phyloP scores from a whole-genome alignment of 2,329 filamentous ascomycete genomes.

The Fusarium staphyleae region DNA sequence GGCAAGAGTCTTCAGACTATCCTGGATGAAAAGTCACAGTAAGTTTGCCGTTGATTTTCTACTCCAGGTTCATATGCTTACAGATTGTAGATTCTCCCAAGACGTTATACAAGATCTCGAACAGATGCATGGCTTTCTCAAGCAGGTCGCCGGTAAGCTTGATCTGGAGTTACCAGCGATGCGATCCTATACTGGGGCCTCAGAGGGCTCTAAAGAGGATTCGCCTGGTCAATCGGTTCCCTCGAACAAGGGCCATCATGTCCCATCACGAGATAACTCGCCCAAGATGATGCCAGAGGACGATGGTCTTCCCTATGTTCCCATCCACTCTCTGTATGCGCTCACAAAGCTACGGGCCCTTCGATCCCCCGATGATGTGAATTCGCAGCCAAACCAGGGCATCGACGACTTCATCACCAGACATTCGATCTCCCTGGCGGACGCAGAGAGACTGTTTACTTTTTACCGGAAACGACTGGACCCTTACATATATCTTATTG shows the following conservation, averaged over 20 bases:
- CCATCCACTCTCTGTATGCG: constrained; percentile 47
- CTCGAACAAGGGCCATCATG: constrained; percentile 18
- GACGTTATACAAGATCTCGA: constrained; percentile 16
- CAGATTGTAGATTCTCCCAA: background rate
- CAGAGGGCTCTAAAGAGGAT: constrained; percentile 13
- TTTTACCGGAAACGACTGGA: constrained; percentile 59
- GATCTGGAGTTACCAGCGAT: constrained; percentile 20
- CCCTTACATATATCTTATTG: constrained; percentile 58
- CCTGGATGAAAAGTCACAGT: constrained; percentile 48
- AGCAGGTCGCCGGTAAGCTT: constrained; percentile 15
- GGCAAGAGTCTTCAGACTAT: constrained; percentile 50
- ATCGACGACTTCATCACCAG: constrained; percentile 44
- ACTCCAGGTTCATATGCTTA: background rate
- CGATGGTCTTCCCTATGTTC: constrained; percentile 44
- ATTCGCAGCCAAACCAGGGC: constrained; percentile 12
- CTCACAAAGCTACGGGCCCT: constrained; percentile 45
- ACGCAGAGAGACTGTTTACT: constrained; percentile 58
- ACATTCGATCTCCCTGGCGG: constrained; percentile 52
- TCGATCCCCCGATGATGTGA: constrained; percentile 40
- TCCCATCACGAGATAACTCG: constrained; percentile 29
- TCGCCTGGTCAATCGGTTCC: background rate
- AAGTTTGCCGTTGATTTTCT: constrained; percentile 1
- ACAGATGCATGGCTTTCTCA: constrained; percentile 25
- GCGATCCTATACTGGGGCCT: constrained; percentile 4
- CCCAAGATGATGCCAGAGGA: constrained; percentile 37